A percentile compares a stretch with the other conserved stretches of the same genome.
Evolutionary conservation across 495 filamentous ascomycete species (phyloP).

Genomic region (Penicillium lagena): DNA sequence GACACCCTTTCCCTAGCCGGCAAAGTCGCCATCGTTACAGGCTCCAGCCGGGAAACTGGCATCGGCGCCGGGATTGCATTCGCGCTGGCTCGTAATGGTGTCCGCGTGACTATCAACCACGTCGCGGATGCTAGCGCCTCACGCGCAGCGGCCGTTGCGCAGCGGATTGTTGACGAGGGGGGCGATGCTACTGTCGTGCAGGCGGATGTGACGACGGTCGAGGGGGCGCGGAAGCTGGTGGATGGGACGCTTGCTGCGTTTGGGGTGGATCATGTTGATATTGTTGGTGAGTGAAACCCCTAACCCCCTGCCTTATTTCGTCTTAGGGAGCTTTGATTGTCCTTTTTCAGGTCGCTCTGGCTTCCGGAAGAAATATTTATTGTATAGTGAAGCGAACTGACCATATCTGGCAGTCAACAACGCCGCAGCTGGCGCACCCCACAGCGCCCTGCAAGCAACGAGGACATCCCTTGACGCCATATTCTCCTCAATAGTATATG

Average conservation of each 20-base stretch:
- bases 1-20: constrained; percentile 30
- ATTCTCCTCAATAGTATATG: constrained; percentile 28
- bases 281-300: constrained; percentile 16
- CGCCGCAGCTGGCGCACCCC: background rate
- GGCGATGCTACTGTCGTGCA: constrained; percentile 27
- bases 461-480: constrained; percentile 7
- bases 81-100: constrained; percentile 32
- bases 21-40: constrained; percentile 47
- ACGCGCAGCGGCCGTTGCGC: constrained; percentile 21
- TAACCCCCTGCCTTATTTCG: too few species aligned
- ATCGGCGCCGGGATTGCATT: constrained; percentile 41
- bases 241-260: constrained; percentile 3
- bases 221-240: constrained; percentile 8
- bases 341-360: too few species aligned
- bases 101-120: constrained; percentile 24
- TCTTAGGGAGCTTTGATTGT: too few species aligned
- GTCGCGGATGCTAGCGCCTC: constrained; percentile 24
- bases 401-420: background rate
- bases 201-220: constrained; percentile 21
- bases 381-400: background rate
- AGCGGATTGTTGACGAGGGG: constrained; percentile 9
- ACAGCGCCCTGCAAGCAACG: constrained; percentile 4
- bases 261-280: constrained; percentile 14
- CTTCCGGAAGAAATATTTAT: too few species aligned
- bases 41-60: constrained; percentile 33